Evolutionary conservation across 768 basidiomycete genomes (phyloP), one percentile per base, ranked within the genome.

Genomic region (Russula brevipes): DNA sequence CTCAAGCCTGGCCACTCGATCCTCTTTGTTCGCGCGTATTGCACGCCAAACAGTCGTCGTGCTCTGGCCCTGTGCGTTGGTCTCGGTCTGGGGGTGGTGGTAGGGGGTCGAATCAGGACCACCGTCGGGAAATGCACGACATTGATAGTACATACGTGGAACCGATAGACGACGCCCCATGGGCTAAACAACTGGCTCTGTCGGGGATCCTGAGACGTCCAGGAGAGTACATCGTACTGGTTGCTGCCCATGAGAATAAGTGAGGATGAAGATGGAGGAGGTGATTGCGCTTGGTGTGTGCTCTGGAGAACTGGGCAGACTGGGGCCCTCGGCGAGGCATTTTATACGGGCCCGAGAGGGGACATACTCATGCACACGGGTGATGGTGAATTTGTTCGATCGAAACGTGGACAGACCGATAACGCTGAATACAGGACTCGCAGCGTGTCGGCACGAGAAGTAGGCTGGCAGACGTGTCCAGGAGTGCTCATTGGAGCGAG

Each of bases 181-280:
- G 84, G 81, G 70, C 88, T 90, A 77, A 91, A 93, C 62, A 94
- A 80, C 56, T 83, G 79, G 70, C 91, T 93, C 73, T 91, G 86
- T 54, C 89, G 86, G 69, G 89, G 87, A 74, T 93, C 90, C 69
- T 87, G 85, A 75, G 87, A 90, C 51, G 91, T 92, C 91, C 91
- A 94, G 58, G 86, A 89, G 73, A 91, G 82, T 54, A 90, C 79
- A 63, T 91, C 89, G 74, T 72, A 70, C 45, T 67, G 64, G 54
- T 66, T 59, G 69, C 79, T 75, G 52, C 81, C 71, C 82, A 84
- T 85, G 64, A 65, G 71, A 70, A 69, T 60, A 66, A 69, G 71
- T 70, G 60, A 66, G 68, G 64, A 69, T 70, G 68, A 70, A 65
- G 67, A 60, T 64, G 61, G 66, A 68, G 67, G 57, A 36, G 59